Evolutionary conservation across 805 yeast genomes (phyloP).

Genomic region (Scheffersomyces coipomensis): DNA sequence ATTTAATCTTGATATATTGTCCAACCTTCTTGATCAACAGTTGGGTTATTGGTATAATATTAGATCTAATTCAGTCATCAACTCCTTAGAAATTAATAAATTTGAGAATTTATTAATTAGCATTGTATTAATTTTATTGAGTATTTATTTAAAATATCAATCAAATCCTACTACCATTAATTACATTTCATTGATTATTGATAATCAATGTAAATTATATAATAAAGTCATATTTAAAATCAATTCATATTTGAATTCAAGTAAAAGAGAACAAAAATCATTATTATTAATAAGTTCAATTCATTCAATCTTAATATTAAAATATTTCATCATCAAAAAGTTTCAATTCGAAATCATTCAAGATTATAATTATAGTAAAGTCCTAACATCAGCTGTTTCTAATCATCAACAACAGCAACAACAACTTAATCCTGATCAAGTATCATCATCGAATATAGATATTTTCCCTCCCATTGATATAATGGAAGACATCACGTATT

Average conservation of each 20-base stretch:
- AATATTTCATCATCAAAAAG: slow-evolving; percentile 21
- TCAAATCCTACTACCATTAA: slow-evolving; percentile 7
- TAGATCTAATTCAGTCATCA: slow-evolving; percentile 7
- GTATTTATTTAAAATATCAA: slow-evolving; percentile 10
- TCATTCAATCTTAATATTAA: slow-evolving; percentile 29
- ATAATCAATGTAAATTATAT: slow-evolving; percentile 32
- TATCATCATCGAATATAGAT: neutral
- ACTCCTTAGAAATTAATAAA: slow-evolving; percentile 9
- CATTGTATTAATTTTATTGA: slow-evolving; percentile 25
- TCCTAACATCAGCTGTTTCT: neutral
- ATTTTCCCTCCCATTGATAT: neutral
- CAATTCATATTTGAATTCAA: slow-evolving; percentile 7
- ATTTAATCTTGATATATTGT: slow-evolving; percentile 3
- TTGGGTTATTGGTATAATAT: slow-evolving; percentile 19
- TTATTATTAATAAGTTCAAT: slow-evolving; percentile 23
- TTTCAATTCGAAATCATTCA: neutral
- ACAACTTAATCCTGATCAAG: neutral
- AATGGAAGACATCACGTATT: slow-evolving; percentile 2
- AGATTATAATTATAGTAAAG: neutral
- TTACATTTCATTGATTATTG: slow-evolving; percentile 14
- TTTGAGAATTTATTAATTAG: slow-evolving; percentile 31
- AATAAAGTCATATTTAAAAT: slow-evolving; percentile 24
- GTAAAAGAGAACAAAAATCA: slow-evolving; percentile 13
- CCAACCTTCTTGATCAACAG: slow-evolving; percentile 18
- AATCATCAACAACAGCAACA: neutral